These are phyloP conservation scores for Paecilomyces niveus DNA, from an alignment of 2,329 filamentous ascomycete genomes.

Conservation along the genomic window DNA sequence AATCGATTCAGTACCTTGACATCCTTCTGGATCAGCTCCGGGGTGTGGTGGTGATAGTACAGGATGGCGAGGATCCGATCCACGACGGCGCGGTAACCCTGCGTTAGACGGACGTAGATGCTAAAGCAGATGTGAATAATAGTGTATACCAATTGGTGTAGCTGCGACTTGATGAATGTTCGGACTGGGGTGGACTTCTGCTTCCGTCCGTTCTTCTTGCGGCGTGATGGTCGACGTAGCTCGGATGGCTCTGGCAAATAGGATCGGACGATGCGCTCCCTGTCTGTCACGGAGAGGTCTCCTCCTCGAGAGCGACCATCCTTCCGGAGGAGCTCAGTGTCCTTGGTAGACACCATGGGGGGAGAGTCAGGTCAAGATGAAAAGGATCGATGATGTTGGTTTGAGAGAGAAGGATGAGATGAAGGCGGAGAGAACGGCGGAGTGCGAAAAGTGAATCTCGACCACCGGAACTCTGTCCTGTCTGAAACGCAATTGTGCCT, in stretches of 20 bases:
- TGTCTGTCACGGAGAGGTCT: slow-evolving; percentile 38
- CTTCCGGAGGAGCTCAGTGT: slow-evolving; percentile 29
- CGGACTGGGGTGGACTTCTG: slow-evolving; percentile 31
- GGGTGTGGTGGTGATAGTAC: slow-evolving; percentile 93
- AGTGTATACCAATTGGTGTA: slow-evolving; percentile 39
- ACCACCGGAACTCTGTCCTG: neutral
- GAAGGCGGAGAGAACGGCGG: neutral
- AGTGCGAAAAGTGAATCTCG: neutral
- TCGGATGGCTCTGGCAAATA: slow-evolving; percentile 45
- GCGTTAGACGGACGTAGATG: slow-evolving; percentile 74
- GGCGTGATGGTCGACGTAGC: slow-evolving; percentile 14
- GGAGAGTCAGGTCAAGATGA: neutral
- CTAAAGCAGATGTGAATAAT: slow-evolving; percentile 70
- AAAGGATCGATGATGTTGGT: neutral
- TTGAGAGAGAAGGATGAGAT: neutral
- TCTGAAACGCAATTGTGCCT: too few species aligned
- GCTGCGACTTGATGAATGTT: slow-evolving; percentile 36
- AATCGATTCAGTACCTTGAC: slow-evolving; percentile 66
- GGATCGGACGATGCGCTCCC: slow-evolving; percentile 45
- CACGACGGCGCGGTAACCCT: slow-evolving; percentile 69
- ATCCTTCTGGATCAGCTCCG: slow-evolving; percentile 84
- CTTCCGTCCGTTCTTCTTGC: slow-evolving; percentile 16
- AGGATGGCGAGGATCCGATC: slow-evolving; percentile 74
- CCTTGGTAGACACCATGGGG: slow-evolving; percentile 26
- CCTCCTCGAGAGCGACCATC: slow-evolving; percentile 33